Evolutionary conservation across 2,329 filamentous ascomycete genomes (phyloP).

Genomic region (Colletotrichum abscissum): DNA sequence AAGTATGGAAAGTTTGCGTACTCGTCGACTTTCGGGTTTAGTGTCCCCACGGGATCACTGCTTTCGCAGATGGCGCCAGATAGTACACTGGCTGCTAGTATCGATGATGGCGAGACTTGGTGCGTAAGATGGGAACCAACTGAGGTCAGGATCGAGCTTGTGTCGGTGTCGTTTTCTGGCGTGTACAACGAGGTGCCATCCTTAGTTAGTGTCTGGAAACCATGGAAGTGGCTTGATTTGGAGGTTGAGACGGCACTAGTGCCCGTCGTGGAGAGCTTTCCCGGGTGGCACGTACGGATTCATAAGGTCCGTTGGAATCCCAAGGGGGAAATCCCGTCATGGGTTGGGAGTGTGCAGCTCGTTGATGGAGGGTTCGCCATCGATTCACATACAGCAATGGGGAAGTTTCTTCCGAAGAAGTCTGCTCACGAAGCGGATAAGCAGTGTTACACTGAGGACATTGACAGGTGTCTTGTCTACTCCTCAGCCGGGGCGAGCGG

Average conservation of each 20-base stretch:
- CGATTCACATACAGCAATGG: constrained; percentile 1
- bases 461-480: neutral
- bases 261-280: neutral
- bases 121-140: constrained; percentile 19
- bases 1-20: constrained; percentile 54
- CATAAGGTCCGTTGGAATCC: constrained; percentile 25
- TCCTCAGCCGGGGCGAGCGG: constrained; percentile 30
- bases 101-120: constrained; percentile 36
- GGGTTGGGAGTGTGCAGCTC: constrained; percentile 21
- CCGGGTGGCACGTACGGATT: constrained; percentile 33
- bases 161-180: neutral
- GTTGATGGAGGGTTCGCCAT: constrained; percentile 37
- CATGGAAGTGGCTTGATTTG: constrained; percentile 28
- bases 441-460: neutral
- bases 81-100: constrained; percentile 32
- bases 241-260: constrained; percentile 33
- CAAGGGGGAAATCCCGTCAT: neutral
- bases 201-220: constrained; percentile 33
- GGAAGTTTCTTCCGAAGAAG: neutral
- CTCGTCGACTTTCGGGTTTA: constrained; percentile 51
- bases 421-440: neutral
- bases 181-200: neutral
- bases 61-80: constrained; percentile 40
- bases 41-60: constrained; percentile 44
- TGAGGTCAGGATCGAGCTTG: constrained; percentile 15